These are phyloP conservation scores for Neonectria magnoliae DNA, from an alignment of 2,329 filamentous ascomycete genomes.

Conservation along the genomic window DNA sequence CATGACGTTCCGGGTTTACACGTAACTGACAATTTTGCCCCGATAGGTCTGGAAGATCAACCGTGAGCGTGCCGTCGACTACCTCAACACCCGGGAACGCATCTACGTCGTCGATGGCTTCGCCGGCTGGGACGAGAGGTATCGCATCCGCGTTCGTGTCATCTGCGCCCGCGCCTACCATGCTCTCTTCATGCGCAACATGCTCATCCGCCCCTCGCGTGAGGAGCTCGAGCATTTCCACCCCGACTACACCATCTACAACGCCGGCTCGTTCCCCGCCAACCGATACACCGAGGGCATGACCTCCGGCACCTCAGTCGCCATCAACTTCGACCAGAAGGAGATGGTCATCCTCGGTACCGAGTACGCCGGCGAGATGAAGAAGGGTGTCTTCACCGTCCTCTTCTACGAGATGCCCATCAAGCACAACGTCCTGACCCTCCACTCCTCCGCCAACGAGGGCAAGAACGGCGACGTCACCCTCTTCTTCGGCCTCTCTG, in stretches of 20 bases:
- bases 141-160: slow-evolving; percentile 96
- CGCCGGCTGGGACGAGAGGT: slow-evolving; percentile 98
- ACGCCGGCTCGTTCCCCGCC: slow-evolving; percentile 96
- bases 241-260: slow-evolving; percentile 99
- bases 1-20: slow-evolving; percentile 13
- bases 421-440: slow-evolving; percentile 98
- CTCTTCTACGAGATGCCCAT: slow-evolving; percentile 99
- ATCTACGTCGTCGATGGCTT: slow-evolving; percentile 99
- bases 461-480: slow-evolving; percentile 94
- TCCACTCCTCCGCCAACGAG: slow-evolving; percentile 99
- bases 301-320: slow-evolving; percentile 97
- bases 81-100: slow-evolving; percentile 97
- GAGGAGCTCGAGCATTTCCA: slow-evolving; percentile 98
- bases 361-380: slow-evolving; percentile 87
- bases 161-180: slow-evolving; percentile 99
- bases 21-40: slow-evolving; percentile 40
- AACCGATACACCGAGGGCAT: slow-evolving; percentile 98
- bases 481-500: slow-evolving; percentile 98
- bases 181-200: slow-evolving; percentile 99
- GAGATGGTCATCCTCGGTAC: slow-evolving; percentile 99
- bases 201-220: slow-evolving; percentile 93
- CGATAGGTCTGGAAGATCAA: slow-evolving; percentile 98
- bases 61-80: slow-evolving; percentile 97
- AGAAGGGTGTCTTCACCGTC: slow-evolving; percentile 98
- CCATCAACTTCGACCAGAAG: slow-evolving; percentile 99